Evolutionary conservation across 148 eudicot species (phyloP).

Genomic region (Pouteria glomerata): DNA sequence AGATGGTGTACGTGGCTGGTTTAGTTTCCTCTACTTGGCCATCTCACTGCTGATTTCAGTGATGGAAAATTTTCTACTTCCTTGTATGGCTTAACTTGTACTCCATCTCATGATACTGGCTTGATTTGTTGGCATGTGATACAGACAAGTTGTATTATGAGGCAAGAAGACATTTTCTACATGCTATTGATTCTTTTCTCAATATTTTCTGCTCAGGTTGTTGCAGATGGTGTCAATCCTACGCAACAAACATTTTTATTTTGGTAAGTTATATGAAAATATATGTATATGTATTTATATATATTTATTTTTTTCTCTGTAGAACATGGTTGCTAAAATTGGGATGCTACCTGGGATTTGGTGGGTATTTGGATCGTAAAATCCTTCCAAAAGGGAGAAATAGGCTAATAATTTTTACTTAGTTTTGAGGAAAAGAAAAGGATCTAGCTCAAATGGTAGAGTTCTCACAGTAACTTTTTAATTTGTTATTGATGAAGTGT

Average conservation of each 20-base stretch:
- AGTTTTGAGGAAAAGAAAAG: too few species aligned
- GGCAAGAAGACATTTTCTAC: background rate
- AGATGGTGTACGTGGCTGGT: background rate
- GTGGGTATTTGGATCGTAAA: too few species aligned
- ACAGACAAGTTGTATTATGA: background rate
- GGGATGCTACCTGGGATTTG: too few species aligned
- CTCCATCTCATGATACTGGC: background rate
- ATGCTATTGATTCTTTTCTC: background rate
- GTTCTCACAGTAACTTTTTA: too few species aligned
- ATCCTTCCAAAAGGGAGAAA: too few species aligned
- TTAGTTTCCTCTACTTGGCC: background rate
- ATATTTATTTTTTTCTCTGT: too few species aligned
- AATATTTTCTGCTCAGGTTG: conserved; percentile 34
- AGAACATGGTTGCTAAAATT: too few species aligned
- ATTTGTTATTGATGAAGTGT: too few species aligned
- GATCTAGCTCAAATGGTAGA: too few species aligned
- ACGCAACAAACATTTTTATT: conserved; percentile 61
- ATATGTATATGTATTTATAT: background rate
- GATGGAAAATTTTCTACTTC: background rate
- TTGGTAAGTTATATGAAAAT: conserved; percentile 40
- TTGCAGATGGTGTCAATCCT: conserved; percentile 71
- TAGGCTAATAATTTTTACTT: too few species aligned
- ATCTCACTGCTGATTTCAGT: background rate
- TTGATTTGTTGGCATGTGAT: background rate
- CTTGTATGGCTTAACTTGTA: background rate